These are phyloP conservation scores for Xerocomus potaroensis DNA, from an alignment of 768 basidiomycete genomes.

Conservation along the genomic window DNA sequence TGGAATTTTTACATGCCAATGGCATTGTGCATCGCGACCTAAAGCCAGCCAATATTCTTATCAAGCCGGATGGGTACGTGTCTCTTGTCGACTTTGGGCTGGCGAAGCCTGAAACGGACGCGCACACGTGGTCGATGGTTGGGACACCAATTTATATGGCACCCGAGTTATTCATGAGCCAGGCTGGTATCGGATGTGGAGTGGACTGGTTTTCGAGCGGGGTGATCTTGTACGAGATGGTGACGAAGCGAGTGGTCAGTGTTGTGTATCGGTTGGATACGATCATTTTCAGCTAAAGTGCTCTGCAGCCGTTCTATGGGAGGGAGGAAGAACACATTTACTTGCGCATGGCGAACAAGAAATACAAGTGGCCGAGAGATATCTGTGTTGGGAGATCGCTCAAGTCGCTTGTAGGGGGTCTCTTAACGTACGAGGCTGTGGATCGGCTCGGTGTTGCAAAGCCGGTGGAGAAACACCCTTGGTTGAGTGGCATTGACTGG, in stretches of 20 bases:
- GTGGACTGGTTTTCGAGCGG: slow-evolving; percentile 59
- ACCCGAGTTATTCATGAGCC: slow-evolving; percentile 39
- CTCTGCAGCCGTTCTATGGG: slow-evolving; percentile 25
- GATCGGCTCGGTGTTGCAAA: slow-evolving; percentile 38
- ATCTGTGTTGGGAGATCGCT: slow-evolving; percentile 37
- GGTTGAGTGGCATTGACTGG: slow-evolving; percentile 47
- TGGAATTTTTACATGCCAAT: slow-evolving; percentile 43
- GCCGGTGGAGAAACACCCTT: slow-evolving; percentile 39
- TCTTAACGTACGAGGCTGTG: slow-evolving; percentile 36
- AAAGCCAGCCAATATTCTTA: slow-evolving; percentile 55
- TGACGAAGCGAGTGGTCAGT: slow-evolving; percentile 34
- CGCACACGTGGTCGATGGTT: slow-evolving; percentile 31
- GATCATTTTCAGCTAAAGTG: background rate
- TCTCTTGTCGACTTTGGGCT: slow-evolving; percentile 50
- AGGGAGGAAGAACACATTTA: slow-evolving; percentile 25
- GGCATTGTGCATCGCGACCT: slow-evolving; percentile 52
- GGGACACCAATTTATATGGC: slow-evolving; percentile 49
- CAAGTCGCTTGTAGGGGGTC: slow-evolving; percentile 38
- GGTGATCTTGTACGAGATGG: slow-evolving; percentile 50
- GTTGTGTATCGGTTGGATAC: background rate
- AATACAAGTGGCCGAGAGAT: slow-evolving; percentile 37
- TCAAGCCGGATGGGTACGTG: slow-evolving; percentile 55
- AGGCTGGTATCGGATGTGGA: slow-evolving; percentile 23
- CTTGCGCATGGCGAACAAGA: slow-evolving; percentile 25
- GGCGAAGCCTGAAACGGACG: slow-evolving; percentile 21